Evolutionary conservation across 305 asterid species (phyloP).

Genomic region (Solanum chacoense): DNA sequence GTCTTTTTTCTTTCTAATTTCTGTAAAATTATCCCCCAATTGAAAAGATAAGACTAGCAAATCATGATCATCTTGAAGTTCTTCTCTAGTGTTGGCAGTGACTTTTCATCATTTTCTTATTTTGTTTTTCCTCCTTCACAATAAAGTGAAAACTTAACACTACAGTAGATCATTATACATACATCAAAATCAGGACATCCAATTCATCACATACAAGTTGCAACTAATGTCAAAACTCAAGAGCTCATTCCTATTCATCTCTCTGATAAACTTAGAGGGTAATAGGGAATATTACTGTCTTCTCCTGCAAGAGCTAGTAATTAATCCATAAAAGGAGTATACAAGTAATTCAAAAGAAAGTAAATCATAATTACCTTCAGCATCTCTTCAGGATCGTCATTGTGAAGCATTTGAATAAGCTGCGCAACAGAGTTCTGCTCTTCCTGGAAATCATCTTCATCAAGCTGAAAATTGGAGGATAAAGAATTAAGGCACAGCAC

Average conservation of each 20-base stretch:
- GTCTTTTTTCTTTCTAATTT: neutral
- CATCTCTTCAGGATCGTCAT: conserved; percentile 91
- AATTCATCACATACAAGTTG: neutral
- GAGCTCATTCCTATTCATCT: neutral
- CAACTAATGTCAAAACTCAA: neutral
- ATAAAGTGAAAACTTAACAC: neutral
- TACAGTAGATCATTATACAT: neutral
- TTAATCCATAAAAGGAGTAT: neutral
- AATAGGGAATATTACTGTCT: neutral
- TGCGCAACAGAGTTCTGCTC: conserved; percentile 90
- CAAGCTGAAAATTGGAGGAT: conserved; percentile 47
- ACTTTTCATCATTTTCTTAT: neutral
- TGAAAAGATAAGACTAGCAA: neutral
- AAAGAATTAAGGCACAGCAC: neutral
- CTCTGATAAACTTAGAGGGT: neutral
- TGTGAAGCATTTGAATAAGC: conserved; percentile 80
- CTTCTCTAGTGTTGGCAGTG: neutral
- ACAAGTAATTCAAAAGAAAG: neutral
- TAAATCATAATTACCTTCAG: conserved; percentile 46
- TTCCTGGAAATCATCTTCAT: conserved; percentile 91
- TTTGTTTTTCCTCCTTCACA: neutral
- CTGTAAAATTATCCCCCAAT: neutral
- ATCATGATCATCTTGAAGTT: neutral
- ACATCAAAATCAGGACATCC: neutral
- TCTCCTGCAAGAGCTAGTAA: neutral